Base-by-base conservation (phyloP, 352 stramenopile genomes). In the Pythium periplocum region DNA sequence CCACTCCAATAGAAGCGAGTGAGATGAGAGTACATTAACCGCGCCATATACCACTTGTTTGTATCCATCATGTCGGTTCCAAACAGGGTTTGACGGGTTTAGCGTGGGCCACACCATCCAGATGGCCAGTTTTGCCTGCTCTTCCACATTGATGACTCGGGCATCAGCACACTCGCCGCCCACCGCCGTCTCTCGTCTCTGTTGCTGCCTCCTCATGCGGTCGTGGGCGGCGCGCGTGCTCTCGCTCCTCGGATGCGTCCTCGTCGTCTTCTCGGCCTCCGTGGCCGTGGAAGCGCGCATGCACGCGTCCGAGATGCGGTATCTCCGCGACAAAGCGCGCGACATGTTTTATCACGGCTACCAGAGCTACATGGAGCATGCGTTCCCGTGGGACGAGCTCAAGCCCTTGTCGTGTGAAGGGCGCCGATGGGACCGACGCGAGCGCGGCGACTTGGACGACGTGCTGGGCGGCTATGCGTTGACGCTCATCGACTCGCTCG, bases 321-420 rank as follows among this genome's bases (percentile, higher is more conserved):
- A 90, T 39, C 64, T 96, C 36, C 72, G 82, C 51, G 70, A 95
- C 32, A 72, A 90, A 55, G 83, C 85, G 34, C 73, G 75, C 17
- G 83, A 86, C 35, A 94, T 96, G 85, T 95, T 95, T 59, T 93
- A 93, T 59, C 87, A 96, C 61, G 87, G 79, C 49, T 95, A 93
- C 66, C 54, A 63, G 53, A 88, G 71, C 65, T 96, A 96, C 64
- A 91, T 94, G 79, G 67, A 71, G 52, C 78, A 96, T 69, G 86
- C 84, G 6, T 95, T 82, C 58, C 84, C 83, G 34, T 89, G 86
- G 84, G 86, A 93, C 56, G 86, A 96, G 61, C 71, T 96, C 44
- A 90, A 90, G 64, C 87, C 87, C 33, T 57, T 96, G 17, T 89
- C 71, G 50, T 95, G 84, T 48, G 63, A 83, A 33, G 82, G 83